Evolutionary conservation across 768 basidiomycete species (phyloP).

Genomic region (Suillus decipiens): DNA sequence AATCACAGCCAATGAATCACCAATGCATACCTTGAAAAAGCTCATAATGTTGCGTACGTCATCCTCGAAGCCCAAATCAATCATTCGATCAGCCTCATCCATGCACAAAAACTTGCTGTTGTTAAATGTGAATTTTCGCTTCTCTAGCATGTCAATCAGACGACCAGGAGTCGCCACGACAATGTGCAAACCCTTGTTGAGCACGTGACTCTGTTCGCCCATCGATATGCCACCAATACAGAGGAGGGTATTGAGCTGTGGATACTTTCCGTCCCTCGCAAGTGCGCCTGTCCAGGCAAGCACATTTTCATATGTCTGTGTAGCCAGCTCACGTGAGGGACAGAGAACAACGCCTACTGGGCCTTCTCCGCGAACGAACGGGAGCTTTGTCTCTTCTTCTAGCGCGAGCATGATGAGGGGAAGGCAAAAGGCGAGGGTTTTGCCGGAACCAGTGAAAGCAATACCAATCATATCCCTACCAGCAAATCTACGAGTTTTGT

Average conservation of each 20-base stretch:
- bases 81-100: slow-evolving; percentile 99
- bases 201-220: slow-evolving; percentile 92
- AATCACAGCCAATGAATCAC: slow-evolving; percentile 4
- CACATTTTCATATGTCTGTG: slow-evolving; percentile 96
- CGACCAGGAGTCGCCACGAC: slow-evolving; percentile 97
- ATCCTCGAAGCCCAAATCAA: slow-evolving; percentile 98
- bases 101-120: slow-evolving; percentile 96
- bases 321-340: slow-evolving; percentile 95
- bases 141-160: slow-evolving; percentile 97
- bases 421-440: slow-evolving; percentile 98
- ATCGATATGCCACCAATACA: slow-evolving; percentile 99
- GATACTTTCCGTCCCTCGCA: slow-evolving; percentile 78
- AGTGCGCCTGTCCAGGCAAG: slow-evolving; percentile 83
- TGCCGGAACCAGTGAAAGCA: slow-evolving; percentile 98
- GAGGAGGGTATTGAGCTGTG: slow-evolving; percentile 82
- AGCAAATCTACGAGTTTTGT: slow-evolving; percentile 62
- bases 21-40: slow-evolving; percentile 81
- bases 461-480: slow-evolving; percentile 99
- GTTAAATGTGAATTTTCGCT: slow-evolving; percentile 88
- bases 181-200: slow-evolving; percentile 91
- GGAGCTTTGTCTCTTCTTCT: slow-evolving; percentile 89
- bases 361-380: slow-evolving; percentile 91
- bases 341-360: slow-evolving; percentile 97
- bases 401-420: slow-evolving; percentile 95
- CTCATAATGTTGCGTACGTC: slow-evolving; percentile 99